phyloP scores from a whole-genome alignment of 345 rosid species.

The Acer campestre region DNA sequence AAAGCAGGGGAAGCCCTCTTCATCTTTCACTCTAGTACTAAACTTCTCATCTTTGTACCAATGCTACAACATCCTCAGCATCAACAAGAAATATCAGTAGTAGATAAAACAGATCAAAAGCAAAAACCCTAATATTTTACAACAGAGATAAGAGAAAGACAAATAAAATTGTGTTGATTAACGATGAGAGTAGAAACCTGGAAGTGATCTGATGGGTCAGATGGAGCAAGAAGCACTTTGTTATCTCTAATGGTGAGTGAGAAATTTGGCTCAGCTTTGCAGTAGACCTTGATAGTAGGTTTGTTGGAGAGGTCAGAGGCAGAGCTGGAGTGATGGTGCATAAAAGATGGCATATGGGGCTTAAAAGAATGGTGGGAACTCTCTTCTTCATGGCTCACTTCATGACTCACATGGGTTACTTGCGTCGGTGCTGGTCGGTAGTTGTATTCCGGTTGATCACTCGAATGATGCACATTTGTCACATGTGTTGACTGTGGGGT shows the following conservation, averaged over 20 bases:
- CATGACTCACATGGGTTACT: conserved; percentile 20
- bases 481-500: conserved; percentile 40
- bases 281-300: conserved; percentile 54
- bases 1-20: conserved; percentile 79
- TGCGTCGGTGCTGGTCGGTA: conserved; percentile 20
- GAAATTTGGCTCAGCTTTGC: conserved; percentile 63
- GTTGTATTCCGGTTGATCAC: conserved; percentile 15
- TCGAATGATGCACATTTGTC: conserved; percentile 36
- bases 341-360: conserved; percentile 41
- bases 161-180: too few species aligned
- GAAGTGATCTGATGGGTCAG: conserved; percentile 56
- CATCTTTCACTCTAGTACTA: conserved; percentile 82
- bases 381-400: conserved; percentile 26
- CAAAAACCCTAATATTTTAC: too few species aligned
- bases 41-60: conserved; percentile 92
- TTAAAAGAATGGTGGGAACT: conserved; percentile 29
- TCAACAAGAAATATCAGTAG: neutral
- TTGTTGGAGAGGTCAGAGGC: conserved; percentile 47
- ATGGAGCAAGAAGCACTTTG: conserved; percentile 60
- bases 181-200: conserved; percentile 40
- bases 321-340: conserved; percentile 32
- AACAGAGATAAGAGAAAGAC: too few species aligned
- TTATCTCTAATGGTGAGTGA: conserved; percentile 60
- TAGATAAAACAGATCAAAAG: too few species aligned
- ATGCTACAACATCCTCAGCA: conserved; percentile 38